Conservation (phyloP, 2,329 filamentous ascomycete genomes). For the Venturia effusa region DNA sequence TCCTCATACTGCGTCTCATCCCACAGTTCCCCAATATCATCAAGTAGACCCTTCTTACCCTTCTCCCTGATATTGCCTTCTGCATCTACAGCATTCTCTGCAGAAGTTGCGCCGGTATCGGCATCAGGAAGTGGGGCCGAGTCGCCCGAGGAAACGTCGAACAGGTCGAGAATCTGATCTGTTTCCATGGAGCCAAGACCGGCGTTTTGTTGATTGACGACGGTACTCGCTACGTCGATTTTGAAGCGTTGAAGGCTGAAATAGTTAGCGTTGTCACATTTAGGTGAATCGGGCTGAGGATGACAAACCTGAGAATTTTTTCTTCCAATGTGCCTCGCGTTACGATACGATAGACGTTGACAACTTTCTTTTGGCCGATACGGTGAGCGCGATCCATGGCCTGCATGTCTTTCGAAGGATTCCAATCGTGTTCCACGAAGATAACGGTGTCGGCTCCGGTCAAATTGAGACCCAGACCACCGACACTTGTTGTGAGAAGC, state of each 20-base stretch:
- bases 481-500: constrained; percentile 87
- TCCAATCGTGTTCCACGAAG: constrained; percentile 99
- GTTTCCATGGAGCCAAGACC: constrained; percentile 95
- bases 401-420: constrained; percentile 95
- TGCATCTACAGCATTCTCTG: constrained; percentile 73
- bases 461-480: constrained; percentile 85
- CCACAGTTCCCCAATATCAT: constrained; percentile 93
- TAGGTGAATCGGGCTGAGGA: constrained; percentile 13
- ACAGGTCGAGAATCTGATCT: constrained; percentile 92
- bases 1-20: constrained; percentile 97
- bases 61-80: constrained; percentile 87
- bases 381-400: constrained; percentile 98
- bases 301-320: constrained; percentile 74
- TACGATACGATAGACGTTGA: constrained; percentile 95
- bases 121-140: constrained; percentile 47
- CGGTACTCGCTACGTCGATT: constrained; percentile 94
- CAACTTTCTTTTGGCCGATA: constrained; percentile 98
- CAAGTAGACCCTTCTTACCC: constrained; percentile 92
- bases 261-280: constrained; percentile 3
- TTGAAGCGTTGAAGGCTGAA: constrained; percentile 92
- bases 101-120: constrained; percentile 50
- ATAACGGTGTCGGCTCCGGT: constrained; percentile 98
- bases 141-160: constrained; percentile 59
- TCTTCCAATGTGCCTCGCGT: constrained; percentile 93
- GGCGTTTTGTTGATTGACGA: constrained; percentile 98